Percentiles rank a stretch among this genome's conserved stretches.
Conservation (phyloP, 352 stramenopile genomes). For the Phytophthora meadii region DNA sequence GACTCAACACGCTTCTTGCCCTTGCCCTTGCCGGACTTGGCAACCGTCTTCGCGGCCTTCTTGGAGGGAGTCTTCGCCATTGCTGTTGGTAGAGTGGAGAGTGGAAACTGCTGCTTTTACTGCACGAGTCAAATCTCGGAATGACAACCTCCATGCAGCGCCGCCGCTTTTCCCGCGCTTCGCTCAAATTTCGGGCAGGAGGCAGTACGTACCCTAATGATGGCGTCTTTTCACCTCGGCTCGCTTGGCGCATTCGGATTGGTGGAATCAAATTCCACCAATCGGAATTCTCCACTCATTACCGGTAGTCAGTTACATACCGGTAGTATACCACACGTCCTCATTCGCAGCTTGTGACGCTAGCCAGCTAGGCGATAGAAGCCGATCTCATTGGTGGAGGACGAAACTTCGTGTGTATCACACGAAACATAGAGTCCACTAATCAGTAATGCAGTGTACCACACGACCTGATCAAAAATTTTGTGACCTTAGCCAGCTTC, state of each 20-base stretch:
- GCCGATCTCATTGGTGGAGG: too few species aligned
- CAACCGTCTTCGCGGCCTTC: slow-evolving; percentile 87
- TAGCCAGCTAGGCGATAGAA: too few species aligned
- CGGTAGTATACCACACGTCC: neutral
- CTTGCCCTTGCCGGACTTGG: slow-evolving; percentile 82
- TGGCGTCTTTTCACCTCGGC: slow-evolving; percentile 24
- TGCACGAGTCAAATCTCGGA: slow-evolving; percentile 45
- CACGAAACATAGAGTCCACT: too few species aligned
- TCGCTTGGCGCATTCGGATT: slow-evolving; percentile 36
- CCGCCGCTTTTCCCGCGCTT: slow-evolving; percentile 22
- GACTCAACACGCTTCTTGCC: slow-evolving; percentile 90
- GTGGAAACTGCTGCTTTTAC: slow-evolving; percentile 29
- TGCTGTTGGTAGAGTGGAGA: slow-evolving; percentile 28
- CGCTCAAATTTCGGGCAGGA: slow-evolving; percentile 15
- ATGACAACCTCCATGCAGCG: slow-evolving; percentile 19
- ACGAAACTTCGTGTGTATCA: too few species aligned
- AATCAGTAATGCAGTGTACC: too few species aligned
- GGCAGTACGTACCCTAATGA: slow-evolving; percentile 9
- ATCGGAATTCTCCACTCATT: too few species aligned
- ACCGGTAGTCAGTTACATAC: neutral
- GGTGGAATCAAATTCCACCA: slow-evolving; percentile 23
- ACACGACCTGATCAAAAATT: too few species aligned
- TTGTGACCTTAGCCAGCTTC: neutral
- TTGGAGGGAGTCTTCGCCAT: slow-evolving; percentile 98
- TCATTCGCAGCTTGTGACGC: neutral